These are phyloP conservation scores for Cryptosporidium andersoni DNA, from an alignment of 169 alveolate genomes.

Conservation along the genomic window DNA sequence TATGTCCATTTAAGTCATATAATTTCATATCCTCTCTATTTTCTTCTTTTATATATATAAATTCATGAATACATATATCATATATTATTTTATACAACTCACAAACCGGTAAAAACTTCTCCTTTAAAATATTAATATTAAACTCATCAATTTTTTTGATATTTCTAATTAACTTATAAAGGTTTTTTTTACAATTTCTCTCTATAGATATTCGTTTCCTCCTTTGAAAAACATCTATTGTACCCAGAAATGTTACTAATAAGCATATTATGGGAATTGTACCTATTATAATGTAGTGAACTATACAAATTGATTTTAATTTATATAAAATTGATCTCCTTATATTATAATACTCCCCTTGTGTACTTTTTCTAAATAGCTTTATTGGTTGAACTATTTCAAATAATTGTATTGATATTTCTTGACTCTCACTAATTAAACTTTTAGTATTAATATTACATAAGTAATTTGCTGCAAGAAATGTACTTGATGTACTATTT, in stretches of 20 bases:
- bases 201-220: constrained; percentile 20
- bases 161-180: not conserved
- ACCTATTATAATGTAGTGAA: constrained; percentile 20
- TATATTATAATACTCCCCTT: not conserved
- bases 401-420: constrained; percentile 7
- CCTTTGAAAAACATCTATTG: constrained; percentile 47
- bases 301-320: constrained; percentile 1
- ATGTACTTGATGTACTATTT: constrained; percentile 59
- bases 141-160: constrained; percentile 14
- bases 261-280: not conserved
- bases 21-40: not conserved
- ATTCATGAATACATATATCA: constrained; percentile 7
- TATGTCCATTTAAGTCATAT: no score
- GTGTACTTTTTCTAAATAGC: constrained; percentile 21
- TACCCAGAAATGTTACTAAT: constrained; percentile 21
- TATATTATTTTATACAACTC: constrained; percentile 3
- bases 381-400: constrained; percentile 18
- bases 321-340: constrained; percentile 3
- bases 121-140: not conserved
- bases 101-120: constrained; percentile 15
- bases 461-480: constrained; percentile 50
- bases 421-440: constrained; percentile 1
- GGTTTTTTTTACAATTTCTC: constrained; percentile 6
- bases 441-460: constrained; percentile 44
- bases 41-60: constrained; percentile 1